Evolutionary conservation across 2,329 filamentous ascomycete species (phyloP).

Genomic region (Biscogniauxia mediterranea): DNA sequence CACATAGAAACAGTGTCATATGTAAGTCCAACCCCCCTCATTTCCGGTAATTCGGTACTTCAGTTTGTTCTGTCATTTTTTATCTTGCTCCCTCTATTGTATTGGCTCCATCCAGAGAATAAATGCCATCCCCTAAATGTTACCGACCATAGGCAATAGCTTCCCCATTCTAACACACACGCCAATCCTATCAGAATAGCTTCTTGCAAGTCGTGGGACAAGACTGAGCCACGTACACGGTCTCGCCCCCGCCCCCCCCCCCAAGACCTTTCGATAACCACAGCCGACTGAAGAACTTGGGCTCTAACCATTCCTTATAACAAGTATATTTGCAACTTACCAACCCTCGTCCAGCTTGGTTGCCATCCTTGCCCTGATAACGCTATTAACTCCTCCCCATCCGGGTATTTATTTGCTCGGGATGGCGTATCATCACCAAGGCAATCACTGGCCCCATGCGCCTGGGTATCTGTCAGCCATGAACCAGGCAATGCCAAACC

Average conservation of each 20-base stretch:
- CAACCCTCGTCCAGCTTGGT: not conserved
- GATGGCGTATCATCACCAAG: conserved; percentile 30
- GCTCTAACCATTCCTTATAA: not conserved
- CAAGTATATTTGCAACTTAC: not conserved
- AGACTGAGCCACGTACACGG: not conserved
- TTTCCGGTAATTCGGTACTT: not conserved
- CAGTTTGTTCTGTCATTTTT: not conserved
- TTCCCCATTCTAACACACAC: not conserved
- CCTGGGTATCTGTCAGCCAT: conserved; percentile 29
- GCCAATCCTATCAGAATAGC: not conserved
- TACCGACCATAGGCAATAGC: not conserved
- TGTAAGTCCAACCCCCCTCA: not conserved
- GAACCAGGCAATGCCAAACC: conserved; percentile 24
- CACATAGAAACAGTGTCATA: not conserved
- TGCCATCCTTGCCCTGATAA: not conserved
- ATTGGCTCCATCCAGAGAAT: not conserved
- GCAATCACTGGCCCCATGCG: conserved; percentile 25
- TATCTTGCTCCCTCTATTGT: not conserved
- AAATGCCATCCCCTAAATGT: not conserved
- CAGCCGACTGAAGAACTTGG: not conserved
- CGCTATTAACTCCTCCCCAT: not conserved
- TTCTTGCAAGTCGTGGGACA: not conserved
- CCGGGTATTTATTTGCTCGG: not conserved
- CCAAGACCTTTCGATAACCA: not conserved
- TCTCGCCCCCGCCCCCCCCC: not conserved